Base-by-base conservation (phyloP, 768 basidiomycete species). In the Lactarius sp. region DNA sequence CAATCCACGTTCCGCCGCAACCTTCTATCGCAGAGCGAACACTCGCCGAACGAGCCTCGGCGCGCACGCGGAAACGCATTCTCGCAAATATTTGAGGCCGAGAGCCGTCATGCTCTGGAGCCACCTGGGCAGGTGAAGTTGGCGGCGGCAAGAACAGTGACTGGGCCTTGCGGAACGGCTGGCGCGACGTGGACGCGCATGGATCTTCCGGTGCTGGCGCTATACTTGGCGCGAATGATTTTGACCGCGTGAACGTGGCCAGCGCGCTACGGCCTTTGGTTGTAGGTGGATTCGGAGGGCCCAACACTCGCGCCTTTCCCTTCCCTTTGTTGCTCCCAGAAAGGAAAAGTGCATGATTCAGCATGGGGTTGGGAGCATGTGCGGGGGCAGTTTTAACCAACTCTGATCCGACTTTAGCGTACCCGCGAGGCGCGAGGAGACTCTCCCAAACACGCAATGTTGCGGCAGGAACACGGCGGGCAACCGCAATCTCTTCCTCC, bases 371-470 rank as follows among this genome's bases (percentile, higher is more conserved):
- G 46, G 46, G 12, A 9, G 33, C 5, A 49, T 57, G 56, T 9
- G 44, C 37, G 34, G 66, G 58, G 39, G 33, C 37, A 39, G 41
- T 33, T 54, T 83, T 80, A 6, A 87, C 71, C 54, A 91, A 79
- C 66, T 82, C 79, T 9, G 85, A 83, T 22, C 77, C 78, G 20
- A 80, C 74, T 59, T 89, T 73, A 66, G 84, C 80, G 72, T 86
- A 89, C 10, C 89, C 90, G 9, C 89, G 81, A 33, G 81, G 76
- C 60, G 82, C 80, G 34, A 92, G 80, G 31, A 92, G 82, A 65
- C 80, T 80, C 55, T 82, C 79, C 90, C 90, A 92, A 8, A 91
- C 78, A 62, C 85, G 83, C 47, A 87, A 77, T 1, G 85, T 86
- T 3, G 85, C 78, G 0, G 79, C 78, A 0, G 86, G 86, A 1